Evolutionary conservation across 768 basidiomycete species (phyloP).

Genomic region (Rhodotorula diobovata): DNA sequence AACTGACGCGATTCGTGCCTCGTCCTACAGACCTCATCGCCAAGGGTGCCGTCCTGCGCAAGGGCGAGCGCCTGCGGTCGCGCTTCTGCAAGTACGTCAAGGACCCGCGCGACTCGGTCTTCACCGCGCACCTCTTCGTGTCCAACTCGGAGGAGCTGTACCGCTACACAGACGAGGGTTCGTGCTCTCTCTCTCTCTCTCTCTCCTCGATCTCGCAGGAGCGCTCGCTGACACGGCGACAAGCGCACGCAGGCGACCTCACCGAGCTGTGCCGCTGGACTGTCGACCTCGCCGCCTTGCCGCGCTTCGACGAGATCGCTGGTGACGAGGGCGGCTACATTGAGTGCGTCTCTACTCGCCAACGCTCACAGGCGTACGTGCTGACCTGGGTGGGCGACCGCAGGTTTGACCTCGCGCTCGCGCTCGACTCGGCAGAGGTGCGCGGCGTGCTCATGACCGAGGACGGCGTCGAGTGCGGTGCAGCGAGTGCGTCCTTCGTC

Average conservation of each 20-base stretch:
- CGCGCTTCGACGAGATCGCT: constrained; percentile 55
- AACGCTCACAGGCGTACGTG: background rate
- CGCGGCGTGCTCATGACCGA: constrained; percentile 36
- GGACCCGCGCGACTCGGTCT: constrained; percentile 59
- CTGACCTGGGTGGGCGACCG: background rate
- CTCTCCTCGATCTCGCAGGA: background rate
- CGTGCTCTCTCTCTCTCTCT: background rate
- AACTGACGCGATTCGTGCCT: background rate
- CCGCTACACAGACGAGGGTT: constrained; percentile 65
- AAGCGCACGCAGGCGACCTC: constrained; percentile 21
- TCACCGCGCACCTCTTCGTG: constrained; percentile 69
- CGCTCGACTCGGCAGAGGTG: constrained; percentile 37
- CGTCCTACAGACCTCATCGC: constrained; percentile 61
- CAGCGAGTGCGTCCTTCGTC: constrained; percentile 22
- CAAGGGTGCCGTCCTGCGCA: constrained; percentile 78
- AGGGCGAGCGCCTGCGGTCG: constrained; percentile 77
- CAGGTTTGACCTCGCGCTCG: constrained; percentile 35
- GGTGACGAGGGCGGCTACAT: constrained; percentile 26
- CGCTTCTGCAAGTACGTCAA: constrained; percentile 61
- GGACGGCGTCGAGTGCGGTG: constrained; percentile 35
- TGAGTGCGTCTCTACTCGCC: constrained; percentile 21
- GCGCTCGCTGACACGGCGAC: no score
- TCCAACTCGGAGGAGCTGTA: constrained; percentile 35
- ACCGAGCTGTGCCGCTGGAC: constrained; percentile 58
- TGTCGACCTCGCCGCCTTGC: constrained; percentile 71